These are phyloP conservation scores for Aquilaria yunnanensis DNA, from an alignment of 345 rosid genomes.

Conservation along the genomic window DNA sequence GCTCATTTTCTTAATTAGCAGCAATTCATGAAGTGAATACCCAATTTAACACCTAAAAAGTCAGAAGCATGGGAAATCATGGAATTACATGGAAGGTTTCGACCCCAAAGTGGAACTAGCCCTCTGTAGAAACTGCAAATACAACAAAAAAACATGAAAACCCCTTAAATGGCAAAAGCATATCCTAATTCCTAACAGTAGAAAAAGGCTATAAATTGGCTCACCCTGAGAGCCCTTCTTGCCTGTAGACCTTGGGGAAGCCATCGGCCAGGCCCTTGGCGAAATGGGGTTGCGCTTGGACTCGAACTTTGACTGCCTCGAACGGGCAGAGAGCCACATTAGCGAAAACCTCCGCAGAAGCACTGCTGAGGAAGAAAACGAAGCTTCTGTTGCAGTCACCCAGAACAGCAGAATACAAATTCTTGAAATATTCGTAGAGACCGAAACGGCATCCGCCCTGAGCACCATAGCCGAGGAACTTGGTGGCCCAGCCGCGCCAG, in stretches of 20 bases:
- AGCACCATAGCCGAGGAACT: conserved; percentile 54
- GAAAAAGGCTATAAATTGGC: neutral
- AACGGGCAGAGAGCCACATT: conserved; percentile 57
- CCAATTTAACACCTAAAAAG: neutral
- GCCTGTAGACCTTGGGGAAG: conserved; percentile 42
- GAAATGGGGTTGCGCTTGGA: conserved; percentile 54
- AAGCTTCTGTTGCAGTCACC: conserved; percentile 34
- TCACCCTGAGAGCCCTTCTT: conserved; percentile 53
- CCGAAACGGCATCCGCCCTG: conserved; percentile 67
- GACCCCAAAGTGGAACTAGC: conserved; percentile 34
- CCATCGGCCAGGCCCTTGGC: conserved; percentile 60
- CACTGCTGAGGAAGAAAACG: conserved; percentile 60
- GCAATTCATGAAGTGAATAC: no score
- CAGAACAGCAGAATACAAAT: conserved; percentile 36
- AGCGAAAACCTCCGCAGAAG: conserved; percentile 57
- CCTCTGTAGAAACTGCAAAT: conserved; percentile 36
- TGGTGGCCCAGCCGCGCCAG: conserved; percentile 65
- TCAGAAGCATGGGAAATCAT: neutral
- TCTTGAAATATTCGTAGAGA: conserved; percentile 53
- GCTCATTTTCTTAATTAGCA: no score
- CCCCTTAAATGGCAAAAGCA: neutral
- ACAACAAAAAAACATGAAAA: conserved; percentile 11
- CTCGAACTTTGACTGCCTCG: conserved; percentile 54
- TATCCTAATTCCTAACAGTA: neutral
- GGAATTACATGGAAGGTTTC: conserved; percentile 42